Evolutionary conservation across 176 grass and related monocot genomes (phyloP).

Genomic region (Alopecurus myosuroides): DNA sequence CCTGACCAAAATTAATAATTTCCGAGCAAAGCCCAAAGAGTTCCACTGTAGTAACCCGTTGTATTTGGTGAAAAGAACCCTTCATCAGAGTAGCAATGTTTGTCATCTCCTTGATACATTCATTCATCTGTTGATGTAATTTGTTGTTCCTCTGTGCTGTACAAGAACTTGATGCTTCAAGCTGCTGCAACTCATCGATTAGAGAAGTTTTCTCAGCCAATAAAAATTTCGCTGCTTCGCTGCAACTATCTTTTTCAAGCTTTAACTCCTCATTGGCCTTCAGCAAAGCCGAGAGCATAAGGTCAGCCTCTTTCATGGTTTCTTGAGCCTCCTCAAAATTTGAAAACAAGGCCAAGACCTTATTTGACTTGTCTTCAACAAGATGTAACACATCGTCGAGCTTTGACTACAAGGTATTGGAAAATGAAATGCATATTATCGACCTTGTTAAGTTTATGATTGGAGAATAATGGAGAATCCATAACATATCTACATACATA

Average conservation of each 20-base stretch:
- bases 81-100: conserved; percentile 38
- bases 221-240: conserved; percentile 33
- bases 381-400: conserved; percentile 29
- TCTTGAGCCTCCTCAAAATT: conserved; percentile 81
- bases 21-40: conserved; percentile 52
- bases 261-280: conserved; percentile 63
- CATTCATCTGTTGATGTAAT: conserved; percentile 41
- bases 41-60: conserved; percentile 37
- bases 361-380: conserved; percentile 50
- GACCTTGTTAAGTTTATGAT: background rate
- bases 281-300: conserved; percentile 54
- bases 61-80: conserved; percentile 52
- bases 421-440: conserved; percentile 20
- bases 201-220: conserved; percentile 39
- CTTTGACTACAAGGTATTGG: conserved; percentile 33
- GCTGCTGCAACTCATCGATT: conserved; percentile 33
- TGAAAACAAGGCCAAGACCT: conserved; percentile 48
- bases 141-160: conserved; percentile 24
- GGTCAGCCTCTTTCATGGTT: conserved; percentile 82
- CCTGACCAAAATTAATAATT: conserved; percentile 46
- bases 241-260: conserved; percentile 52
- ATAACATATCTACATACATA: background rate
- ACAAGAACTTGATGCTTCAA: conserved; percentile 49
- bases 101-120: conserved; percentile 41
- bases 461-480: background rate